phyloP scores from a whole-genome alignment of 257 asterid genomes.

The Przewalskia tangutica region DNA sequence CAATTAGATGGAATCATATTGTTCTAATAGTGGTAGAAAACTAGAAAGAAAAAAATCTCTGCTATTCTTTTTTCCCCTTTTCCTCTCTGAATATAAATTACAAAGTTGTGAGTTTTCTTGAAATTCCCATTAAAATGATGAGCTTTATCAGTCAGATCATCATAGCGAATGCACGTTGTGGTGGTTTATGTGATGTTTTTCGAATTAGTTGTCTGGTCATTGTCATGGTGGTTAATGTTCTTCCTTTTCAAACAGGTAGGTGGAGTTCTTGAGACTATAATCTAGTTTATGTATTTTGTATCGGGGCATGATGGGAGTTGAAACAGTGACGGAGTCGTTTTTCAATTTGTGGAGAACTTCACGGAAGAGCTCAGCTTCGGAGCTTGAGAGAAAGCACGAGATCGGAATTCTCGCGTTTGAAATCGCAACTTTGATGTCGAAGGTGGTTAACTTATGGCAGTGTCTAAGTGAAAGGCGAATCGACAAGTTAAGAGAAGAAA shows the following conservation, averaged over 20 bases:
- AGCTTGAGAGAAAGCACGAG: conserved; percentile 39
- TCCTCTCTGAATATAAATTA: neutral
- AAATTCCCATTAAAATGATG: neutral
- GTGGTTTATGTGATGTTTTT: neutral
- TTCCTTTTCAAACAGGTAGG: conserved; percentile 1
- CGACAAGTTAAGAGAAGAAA: conserved; percentile 51
- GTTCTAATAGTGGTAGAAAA: neutral
- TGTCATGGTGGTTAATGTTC: conserved; percentile 5
- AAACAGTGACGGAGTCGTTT: conserved; percentile 46
- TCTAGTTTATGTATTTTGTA: conserved; percentile 5
- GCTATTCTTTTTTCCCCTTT: neutral
- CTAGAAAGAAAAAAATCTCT: neutral
- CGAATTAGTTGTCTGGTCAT: neutral
- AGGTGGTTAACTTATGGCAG: conserved; percentile 62
- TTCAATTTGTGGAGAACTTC: conserved; percentile 67
- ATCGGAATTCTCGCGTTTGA: conserved; percentile 69
- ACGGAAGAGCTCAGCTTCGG: conserved; percentile 35
- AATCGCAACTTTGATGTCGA: conserved; percentile 66
- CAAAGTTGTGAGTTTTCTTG: neutral
- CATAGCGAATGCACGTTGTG: neutral
- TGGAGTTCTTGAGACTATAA: conserved; percentile 23
- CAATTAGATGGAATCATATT: neutral
- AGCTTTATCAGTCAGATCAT: neutral
- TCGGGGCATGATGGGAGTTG: conserved; percentile 47
- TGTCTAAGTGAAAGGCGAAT: conserved; percentile 47